phyloP scores from a whole-genome alignment of 2,329 filamentous ascomycete genomes.

The Colletotrichum sp. region DNA sequence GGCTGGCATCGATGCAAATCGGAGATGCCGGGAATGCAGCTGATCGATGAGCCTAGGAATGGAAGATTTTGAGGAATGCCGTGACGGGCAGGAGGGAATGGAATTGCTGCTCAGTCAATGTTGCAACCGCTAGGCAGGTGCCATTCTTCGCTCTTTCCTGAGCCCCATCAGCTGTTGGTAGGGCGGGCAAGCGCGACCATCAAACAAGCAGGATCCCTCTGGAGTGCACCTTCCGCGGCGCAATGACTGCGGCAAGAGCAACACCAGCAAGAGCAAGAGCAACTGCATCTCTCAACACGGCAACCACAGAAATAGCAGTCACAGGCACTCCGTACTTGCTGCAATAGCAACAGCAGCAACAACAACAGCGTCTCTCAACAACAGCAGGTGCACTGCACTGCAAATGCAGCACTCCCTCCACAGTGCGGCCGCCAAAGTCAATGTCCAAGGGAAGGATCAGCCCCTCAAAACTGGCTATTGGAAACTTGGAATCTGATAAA shows the following conservation, averaged over 20 bases:
- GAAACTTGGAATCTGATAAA: constrained; percentile 5
- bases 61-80: neutral
- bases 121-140: neutral
- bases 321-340: neutral
- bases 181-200: neutral
- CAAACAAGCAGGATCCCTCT: neutral
- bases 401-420: neutral
- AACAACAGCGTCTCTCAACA: neutral
- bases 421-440: neutral
- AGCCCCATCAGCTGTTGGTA: neutral
- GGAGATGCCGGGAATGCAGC: neutral
- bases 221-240: neutral
- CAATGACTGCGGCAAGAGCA: neutral
- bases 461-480: neutral
- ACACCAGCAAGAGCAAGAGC: neutral
- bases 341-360: neutral
- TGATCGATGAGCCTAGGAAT: neutral
- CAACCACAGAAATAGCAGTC: neutral
- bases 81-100: neutral
- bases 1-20: neutral
- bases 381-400: neutral
- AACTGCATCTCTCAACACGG: neutral
- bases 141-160: neutral
- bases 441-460: neutral
- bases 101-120: neutral